Evolutionary conservation across 2,329 filamentous ascomycete genomes (phyloP), one percentile per base, ranked within the genome.

Genomic region (Monosporascus sp.): DNA sequence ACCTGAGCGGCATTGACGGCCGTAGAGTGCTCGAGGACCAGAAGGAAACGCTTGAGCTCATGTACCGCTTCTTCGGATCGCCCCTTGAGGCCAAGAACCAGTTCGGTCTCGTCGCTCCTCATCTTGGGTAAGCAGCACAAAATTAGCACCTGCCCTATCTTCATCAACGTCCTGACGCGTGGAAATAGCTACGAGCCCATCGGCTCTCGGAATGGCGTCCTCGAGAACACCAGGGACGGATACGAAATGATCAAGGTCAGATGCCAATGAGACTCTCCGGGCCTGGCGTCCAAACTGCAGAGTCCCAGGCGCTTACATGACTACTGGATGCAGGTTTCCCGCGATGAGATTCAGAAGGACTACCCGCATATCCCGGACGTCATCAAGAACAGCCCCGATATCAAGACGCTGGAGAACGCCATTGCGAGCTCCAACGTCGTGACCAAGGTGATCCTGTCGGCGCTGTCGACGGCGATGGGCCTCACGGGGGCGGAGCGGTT

Each of bases 71-170:
- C 72, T 82, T 82, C 57, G 74, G 74, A 35, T 65, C 74, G 0
- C 77, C 78, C 0, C 64, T 80, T 17, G 78, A 81, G 67, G 72
- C 69, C 43, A 82, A 82, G 75, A 82, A 81, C 62, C 74, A 82
- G 62, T 80, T 75, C 59, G 78, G 78, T 3, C 74, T 82, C 7
- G 72, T 81, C 48, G 74, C 76, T 24, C 74, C 78, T 5, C 78
- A 81, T 64, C 72, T 80, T 26, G 78, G 78, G 68, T 78, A 65
- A 56, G 70, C 63, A 9, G 17, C 31, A 35, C 9, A 22, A 41
- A 8, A 22, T 15, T 31, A 9, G 35, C 1, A 31, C 11, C 15
- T 5, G 28, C 41, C 35, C 14, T 2, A 5, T 37, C n/a, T 8
- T 7, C 5, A 3, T 35, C 3, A 37, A 38, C 46, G 28, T 14